Percentiles rank a stretch among this genome's conserved stretches.
phyloP scores from a whole-genome alignment of 495 filamentous ascomycete genomes.

The Aspergillus egyptiacus region DNA sequence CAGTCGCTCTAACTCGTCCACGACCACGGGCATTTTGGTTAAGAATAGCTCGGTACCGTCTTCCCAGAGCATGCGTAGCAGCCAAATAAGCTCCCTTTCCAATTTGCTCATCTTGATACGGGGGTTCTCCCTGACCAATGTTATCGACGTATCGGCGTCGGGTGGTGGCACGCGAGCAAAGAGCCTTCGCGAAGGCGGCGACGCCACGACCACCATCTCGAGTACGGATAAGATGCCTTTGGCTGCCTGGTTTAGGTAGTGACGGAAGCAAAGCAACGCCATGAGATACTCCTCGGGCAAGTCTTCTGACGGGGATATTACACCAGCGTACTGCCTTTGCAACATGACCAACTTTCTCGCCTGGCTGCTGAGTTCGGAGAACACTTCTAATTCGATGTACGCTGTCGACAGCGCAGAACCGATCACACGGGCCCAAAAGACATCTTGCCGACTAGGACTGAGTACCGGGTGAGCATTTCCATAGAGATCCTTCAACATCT shows the following conservation, averaged over 20 bases:
- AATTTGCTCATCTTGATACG: neutral
- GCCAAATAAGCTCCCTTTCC: constrained; percentile 27
- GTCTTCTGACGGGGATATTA: constrained; percentile 23
- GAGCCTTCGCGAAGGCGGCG: constrained; percentile 31
- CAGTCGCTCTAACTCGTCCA: constrained; percentile 46
- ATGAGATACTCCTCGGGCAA: constrained; percentile 31
- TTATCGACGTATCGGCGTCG: constrained; percentile 10
- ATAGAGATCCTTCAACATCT: constrained; percentile 27
- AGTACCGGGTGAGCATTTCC: constrained; percentile 26
- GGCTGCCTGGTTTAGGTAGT: constrained; percentile 24
- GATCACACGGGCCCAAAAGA: constrained; percentile 32
- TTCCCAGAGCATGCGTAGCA: constrained; percentile 25
- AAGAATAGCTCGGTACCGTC: constrained; percentile 14
- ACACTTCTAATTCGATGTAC: constrained; percentile 8
- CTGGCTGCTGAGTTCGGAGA: constrained; percentile 26
- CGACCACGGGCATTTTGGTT: constrained; percentile 25
- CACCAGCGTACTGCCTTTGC: constrained; percentile 21
- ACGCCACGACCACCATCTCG: constrained; percentile 18
- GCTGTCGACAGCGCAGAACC: constrained; percentile 22
- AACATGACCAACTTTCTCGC: constrained; percentile 22
- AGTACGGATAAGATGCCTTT: constrained; percentile 23
- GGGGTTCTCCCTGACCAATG: neutral
- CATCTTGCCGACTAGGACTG: neutral
- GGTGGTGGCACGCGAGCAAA: constrained; percentile 20
- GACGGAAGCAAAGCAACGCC: constrained; percentile 30